Evolutionary conservation across 2,329 filamentous ascomycete species (phyloP), one percentile per base, ranked within the genome.

Genomic region (Tolypocladium ovalisporum): DNA sequence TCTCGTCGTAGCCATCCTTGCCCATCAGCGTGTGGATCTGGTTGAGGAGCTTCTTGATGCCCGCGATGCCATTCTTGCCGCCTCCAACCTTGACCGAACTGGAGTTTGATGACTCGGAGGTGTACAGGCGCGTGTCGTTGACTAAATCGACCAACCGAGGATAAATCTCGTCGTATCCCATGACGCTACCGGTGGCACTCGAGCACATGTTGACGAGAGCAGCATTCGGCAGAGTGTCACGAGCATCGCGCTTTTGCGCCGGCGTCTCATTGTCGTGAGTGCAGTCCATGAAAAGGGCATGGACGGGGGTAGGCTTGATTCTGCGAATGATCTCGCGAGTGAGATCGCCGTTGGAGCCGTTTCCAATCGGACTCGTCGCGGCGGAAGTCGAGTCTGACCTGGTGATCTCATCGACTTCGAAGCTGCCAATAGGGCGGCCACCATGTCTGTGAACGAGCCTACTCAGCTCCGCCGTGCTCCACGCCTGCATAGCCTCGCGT

Each of bases 201-300:
- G 91, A 86, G 71, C 95, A 99, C 92, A 99, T 97, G 68, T 87
- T 88, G 40, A 97, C 93, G 4, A 99, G 79, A 6, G 94, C 94
- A 54, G 93, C 92, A 67, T 95, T 97, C 9, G 95, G 89, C 12
- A 99, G 79, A 0, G 94, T 97, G 69, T 99, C 95, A 59, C 91
- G 84, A 55, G 92, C 92, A 70, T 97, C 92, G 44, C 95, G 83
- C 73, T 97, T 97, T 72, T 99, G 93, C 1, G 93, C 90, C 0
- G 94, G 94, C 2, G 90, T 88, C 74, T 99, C 93, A 65, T 99
- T 99, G 74, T 99, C 94, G 71, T 99, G 94, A 0, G 95, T 99
- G 72, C 95, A 99, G 70, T 99, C 95, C 91, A 97, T 97, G 73
- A 99, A 97, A 1, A 99, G 77, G 1, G 93, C 94, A 63, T 96